Conservation (phyloP, 164 flowering plant species). For the Nelumbo lutea region DNA sequence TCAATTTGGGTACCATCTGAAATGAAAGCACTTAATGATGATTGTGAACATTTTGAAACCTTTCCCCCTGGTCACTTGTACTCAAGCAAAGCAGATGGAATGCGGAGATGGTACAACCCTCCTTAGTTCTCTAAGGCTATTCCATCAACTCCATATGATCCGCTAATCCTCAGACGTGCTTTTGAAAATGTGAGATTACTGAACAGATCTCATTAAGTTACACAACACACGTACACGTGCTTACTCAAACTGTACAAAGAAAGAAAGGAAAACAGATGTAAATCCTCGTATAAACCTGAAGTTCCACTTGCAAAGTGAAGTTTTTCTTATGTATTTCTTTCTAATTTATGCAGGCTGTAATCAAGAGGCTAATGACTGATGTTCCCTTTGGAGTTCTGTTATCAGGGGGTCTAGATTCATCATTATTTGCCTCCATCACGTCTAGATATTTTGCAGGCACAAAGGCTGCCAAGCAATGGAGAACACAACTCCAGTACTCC, state of each 20-base stretch:
- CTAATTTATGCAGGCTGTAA: constrained; percentile 56
- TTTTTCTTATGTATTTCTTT: background rate
- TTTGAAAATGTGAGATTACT: constrained; percentile 7
- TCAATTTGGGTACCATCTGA: constrained; percentile 55
- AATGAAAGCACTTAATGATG: constrained; percentile 43
- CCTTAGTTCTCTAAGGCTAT: constrained; percentile 71
- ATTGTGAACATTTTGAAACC: constrained; percentile 44
- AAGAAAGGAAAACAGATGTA: no score
- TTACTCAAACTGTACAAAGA: no score
- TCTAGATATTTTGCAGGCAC: constrained; percentile 53
- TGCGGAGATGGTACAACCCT: constrained; percentile 82
- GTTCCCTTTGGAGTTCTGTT: constrained; percentile 51
- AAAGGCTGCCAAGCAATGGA: constrained; percentile 51
- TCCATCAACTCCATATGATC: constrained; percentile 85
- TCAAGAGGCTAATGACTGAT: constrained; percentile 86
- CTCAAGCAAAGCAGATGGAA: constrained; percentile 45
- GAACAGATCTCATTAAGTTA: background rate
- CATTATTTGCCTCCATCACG: constrained; percentile 54
- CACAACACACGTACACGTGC: no score
- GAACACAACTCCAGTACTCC: constrained; percentile 75
- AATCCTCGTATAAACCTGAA: no score
- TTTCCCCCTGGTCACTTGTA: constrained; percentile 53
- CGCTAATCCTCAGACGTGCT: constrained; percentile 52
- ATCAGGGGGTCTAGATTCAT: constrained; percentile 51
- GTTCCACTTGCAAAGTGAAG: no score